Base-by-base conservation (phyloP, 225 moss, liverwort and hornwort genomes). In the Pleurozium schreberi region DNA sequence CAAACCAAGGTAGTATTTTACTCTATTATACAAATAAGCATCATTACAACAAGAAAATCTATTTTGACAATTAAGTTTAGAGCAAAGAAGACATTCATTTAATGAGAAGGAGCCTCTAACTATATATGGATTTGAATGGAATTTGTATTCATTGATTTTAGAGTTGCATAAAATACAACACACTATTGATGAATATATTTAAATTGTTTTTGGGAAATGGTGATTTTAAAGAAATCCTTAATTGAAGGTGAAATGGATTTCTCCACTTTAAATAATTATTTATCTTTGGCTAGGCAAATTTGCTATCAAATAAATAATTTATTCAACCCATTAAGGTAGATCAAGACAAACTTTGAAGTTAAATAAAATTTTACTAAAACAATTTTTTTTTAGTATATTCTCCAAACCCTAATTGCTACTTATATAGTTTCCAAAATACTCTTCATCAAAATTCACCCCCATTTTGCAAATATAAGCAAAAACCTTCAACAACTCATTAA, bases 351-450 rank as follows among this genome's bases (percentile, higher is more conserved):
- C 27, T 26, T 27, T 69, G 5, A 70, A 42, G 70, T 70, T 42
- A 27, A 70, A 15, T 26, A 15, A 27, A 14, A 9, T 42, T 70
- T 27, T 26, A 42, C 9, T 5, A 15, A n/a, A 68, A 6, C 20
- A 67, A 21, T 8, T 16, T 67, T 12, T n/a, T 38, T n/a, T 68
- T n/a, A n/a, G 21, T 68, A 26, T n/a, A 53, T 53, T 53, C 58
- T 22, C 45, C 18, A 17, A 73, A 45, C 1, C 10, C 1, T 28
- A 1, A 28, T 71, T 22, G 0, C 28, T 16, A 28, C 10, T 43
- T 15, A 43, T 3, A 28, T 0, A 45, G 0, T 28, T 43, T 45
- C 0, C 5, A 28, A 28, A 42, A 28, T 5, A 10, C 17, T 17
- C 10, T 45, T 28, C 27, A 28, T 45, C 17, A 45, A 71, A 71